Conservation (phyloP, 371 early-diverging fungal species). For the Quaeritorhiza haematococci region DNA sequence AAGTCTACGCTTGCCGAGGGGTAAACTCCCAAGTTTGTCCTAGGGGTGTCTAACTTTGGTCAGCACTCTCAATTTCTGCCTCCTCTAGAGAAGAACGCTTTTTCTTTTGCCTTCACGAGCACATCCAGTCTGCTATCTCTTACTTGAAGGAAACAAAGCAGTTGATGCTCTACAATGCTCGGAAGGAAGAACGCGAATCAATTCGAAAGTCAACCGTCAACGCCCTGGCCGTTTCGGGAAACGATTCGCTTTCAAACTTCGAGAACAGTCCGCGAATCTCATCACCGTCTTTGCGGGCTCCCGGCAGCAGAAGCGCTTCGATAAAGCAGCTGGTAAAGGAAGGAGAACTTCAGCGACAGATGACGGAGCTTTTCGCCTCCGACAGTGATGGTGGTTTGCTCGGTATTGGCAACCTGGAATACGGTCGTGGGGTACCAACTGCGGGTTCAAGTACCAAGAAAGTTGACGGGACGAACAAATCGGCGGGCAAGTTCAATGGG, state of each 20-base stretch:
- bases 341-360: too few species aligned
- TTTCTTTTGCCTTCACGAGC: slow-evolving; percentile 51
- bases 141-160: slow-evolving; percentile 40
- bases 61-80: neutral
- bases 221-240: slow-evolving; percentile 24
- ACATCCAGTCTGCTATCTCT: slow-evolving; percentile 35
- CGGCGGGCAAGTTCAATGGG: slow-evolving; percentile 34
- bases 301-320: too few species aligned
- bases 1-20: too few species aligned
- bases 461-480: neutral
- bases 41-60: too few species aligned
- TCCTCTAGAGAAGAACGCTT: slow-evolving; percentile 46
- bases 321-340: too few species aligned
- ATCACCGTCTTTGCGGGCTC: too few species aligned
- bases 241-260: too few species aligned
- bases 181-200: too few species aligned
- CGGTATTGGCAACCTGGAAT: neutral
- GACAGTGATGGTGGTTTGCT: neutral
- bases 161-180: neutral
- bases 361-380: too few species aligned
- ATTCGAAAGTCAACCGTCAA: too few species aligned
- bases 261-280: too few species aligned
- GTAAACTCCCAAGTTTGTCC: too few species aligned
- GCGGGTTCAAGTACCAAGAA: neutral
- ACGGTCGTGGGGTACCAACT: neutral